Conservation (phyloP, 2,329 filamentous ascomycete genomes). For the Arthroderma uncinatum region DNA sequence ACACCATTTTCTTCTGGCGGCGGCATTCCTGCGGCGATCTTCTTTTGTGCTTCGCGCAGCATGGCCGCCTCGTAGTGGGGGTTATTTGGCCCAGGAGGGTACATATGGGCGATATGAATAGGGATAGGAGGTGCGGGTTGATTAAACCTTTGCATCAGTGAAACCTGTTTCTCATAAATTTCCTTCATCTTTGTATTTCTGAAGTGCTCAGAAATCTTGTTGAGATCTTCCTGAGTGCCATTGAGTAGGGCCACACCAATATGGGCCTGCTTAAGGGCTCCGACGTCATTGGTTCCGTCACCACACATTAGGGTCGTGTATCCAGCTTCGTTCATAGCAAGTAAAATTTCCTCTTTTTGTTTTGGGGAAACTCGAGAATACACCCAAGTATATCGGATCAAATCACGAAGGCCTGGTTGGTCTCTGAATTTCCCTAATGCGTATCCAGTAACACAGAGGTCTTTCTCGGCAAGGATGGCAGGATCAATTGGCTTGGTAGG, state of each 20-base stretch:
- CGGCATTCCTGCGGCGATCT: conserved; percentile 50
- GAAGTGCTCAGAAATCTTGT: conserved; percentile 82
- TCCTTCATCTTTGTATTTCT: conserved; percentile 97
- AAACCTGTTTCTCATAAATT: conserved; percentile 89
- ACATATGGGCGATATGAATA: conserved; percentile 83
- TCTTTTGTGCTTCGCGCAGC: conserved; percentile 70
- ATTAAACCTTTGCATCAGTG: conserved; percentile 89
- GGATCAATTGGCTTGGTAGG: conserved; percentile 67
- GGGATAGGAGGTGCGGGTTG: conserved; percentile 87
- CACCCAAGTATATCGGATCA: conserved; percentile 88
- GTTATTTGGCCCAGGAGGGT: conserved; percentile 79
- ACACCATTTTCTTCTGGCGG: conserved; percentile 43
- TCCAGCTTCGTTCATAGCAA: conserved; percentile 88
- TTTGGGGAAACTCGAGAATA: conserved; percentile 97
- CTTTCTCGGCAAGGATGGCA: conserved; percentile 71
- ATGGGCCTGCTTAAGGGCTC: conserved; percentile 93
- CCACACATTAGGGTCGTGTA: conserved; percentile 99
- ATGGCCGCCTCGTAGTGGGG: conserved; percentile 92
- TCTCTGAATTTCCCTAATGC: conserved; percentile 80
- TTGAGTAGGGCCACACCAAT: conserved; percentile 94
- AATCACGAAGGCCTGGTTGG: conserved; percentile 60
- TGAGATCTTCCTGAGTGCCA: conserved; percentile 81
- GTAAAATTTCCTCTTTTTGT: conserved; percentile 97
- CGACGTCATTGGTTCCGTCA: conserved; percentile 96
- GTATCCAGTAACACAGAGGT: conserved; percentile 92